Conservation (phyloP, 1,284 basidiomycete species). For the Dichomitus squalens region DNA sequence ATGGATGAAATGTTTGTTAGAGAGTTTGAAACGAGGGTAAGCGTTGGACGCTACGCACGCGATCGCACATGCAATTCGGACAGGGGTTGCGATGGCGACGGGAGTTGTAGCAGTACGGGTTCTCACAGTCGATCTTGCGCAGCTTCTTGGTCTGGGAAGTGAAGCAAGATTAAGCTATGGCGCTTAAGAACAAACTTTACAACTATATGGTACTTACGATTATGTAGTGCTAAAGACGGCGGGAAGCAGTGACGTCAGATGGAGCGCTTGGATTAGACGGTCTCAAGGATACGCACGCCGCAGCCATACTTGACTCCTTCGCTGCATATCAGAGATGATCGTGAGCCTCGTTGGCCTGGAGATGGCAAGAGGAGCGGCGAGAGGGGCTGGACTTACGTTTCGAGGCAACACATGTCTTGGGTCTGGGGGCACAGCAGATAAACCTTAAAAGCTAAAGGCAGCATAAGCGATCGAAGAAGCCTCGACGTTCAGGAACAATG, state of each 20-base stretch:
- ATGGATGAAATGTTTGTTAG: conserved; percentile 1
- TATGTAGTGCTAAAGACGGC: conserved; percentile 49
- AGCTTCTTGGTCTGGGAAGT: conserved; percentile 55
- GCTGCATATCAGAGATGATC: conserved; percentile 41
- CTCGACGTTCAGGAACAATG: conserved; percentile 9
- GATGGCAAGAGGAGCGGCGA: conserved; percentile 13
- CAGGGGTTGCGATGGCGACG: conserved; percentile 53
- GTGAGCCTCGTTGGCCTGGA: conserved; percentile 10
- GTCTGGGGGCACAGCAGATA: conserved; percentile 22
- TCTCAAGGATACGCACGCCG: conserved; percentile 49
- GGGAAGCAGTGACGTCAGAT: conserved; percentile 26
- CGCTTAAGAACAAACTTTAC: neutral
- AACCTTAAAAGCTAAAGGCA: conserved; percentile 18
- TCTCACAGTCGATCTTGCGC: conserved; percentile 63
- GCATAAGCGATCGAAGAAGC: conserved; percentile 23
- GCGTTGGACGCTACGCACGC: conserved; percentile 30
- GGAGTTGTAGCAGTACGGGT: conserved; percentile 61
- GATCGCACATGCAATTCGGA: conserved; percentile 58
- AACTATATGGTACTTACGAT: conserved; percentile 40
- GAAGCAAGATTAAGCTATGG: conserved; percentile 19
- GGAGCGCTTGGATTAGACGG: conserved; percentile 14
- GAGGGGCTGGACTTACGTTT: conserved; percentile 55
- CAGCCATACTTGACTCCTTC: conserved; percentile 77
- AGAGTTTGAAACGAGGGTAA: conserved; percentile 12
- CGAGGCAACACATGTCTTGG: conserved; percentile 70